Evolutionary conservation across 495 filamentous ascomycete genomes (phyloP), one percentile per base, ranked within the genome.

Genomic region (Pseudevernia furfuracea): DNA sequence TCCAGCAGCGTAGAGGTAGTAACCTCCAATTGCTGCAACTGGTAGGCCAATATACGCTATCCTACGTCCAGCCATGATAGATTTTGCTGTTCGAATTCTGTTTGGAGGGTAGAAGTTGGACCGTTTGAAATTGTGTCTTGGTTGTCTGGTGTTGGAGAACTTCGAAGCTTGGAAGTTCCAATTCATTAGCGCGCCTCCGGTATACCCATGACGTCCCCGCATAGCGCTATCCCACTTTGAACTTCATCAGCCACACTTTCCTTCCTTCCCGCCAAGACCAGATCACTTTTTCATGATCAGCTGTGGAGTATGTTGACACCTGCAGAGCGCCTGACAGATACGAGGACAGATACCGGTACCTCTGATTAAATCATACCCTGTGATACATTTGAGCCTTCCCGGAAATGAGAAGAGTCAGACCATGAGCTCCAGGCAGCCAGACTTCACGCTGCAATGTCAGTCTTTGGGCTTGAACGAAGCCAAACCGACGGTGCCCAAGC

Each of bases 1-100:
- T 59, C 92, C 92, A 1, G 93, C 89, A 30, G 77, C 80, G 77
- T 96, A 97, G 60, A 97, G 80, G 80, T 97, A 98, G 82, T 97
- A 97, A 21, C 87, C 93, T 52, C 84, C 80, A 46, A 84, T 84
- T 62, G 84, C 87, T 23, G 81, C 88, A 52, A 82, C 87, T 19
- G 79, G 81, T 58, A 85, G 70, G 66, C 85, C 90, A 48, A 89
- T 37, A 34, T n/a, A 34, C n/a, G 36, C 53, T 12, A 68, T 36
- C 32, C 39, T 55, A 58, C 67, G 48, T 49, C 67, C 58, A 59
- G 67, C 65, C 67, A 68, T 68, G 25, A 21, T 2, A 34, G 30
- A 36, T 38, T 6, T 17, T 58, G 52, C 30, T 6, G 28, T 19
- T 58, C 12, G 28, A 21, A 12, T 32, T 34, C 15, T 21, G 36